A percentile compares a stretch with the other conserved stretches of the same genome.
Conservation (phyloP, 441 rosid species). For the Hura crepitans region DNA sequence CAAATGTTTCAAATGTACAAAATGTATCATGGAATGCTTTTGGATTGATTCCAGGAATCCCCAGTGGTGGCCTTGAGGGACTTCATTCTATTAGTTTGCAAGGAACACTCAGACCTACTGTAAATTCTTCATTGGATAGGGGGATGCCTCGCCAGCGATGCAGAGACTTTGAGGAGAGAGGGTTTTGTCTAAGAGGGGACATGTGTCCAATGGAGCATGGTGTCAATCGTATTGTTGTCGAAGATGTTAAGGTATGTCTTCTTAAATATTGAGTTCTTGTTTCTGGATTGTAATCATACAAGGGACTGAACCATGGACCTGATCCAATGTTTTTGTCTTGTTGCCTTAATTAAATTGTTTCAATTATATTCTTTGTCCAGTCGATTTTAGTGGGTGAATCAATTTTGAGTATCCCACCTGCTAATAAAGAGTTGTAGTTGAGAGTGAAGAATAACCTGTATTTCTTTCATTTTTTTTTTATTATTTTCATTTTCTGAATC, state of each 20-base stretch:
- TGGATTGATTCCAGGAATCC: slow-evolving; percentile 75
- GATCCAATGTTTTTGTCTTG: background rate
- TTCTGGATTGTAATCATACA: background rate
- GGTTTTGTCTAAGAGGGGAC: slow-evolving; percentile 98
- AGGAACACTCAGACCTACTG: slow-evolving; percentile 64
- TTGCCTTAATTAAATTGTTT: background rate
- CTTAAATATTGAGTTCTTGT: background rate
- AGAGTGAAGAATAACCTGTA: background rate
- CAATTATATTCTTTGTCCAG: background rate
- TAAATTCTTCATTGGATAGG: slow-evolving; percentile 58
- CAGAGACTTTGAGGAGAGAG: slow-evolving; percentile 99
- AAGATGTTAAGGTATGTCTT: slow-evolving; percentile 87
- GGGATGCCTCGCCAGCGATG: slow-evolving; percentile 83
- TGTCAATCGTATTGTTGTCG: slow-evolving; percentile 91
- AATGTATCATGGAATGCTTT: slow-evolving; percentile 69
- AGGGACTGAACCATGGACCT: background rate
- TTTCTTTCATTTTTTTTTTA: background rate
- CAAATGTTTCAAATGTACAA: slow-evolving; percentile 60
- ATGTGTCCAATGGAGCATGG: slow-evolving; percentile 99
- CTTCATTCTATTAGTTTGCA: slow-evolving; percentile 68
- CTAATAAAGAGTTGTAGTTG: background rate
- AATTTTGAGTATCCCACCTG: background rate
- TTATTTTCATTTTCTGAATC: background rate
- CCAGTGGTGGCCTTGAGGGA: slow-evolving; percentile 73
- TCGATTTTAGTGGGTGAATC: background rate